Base-by-base conservation (phyloP, 148 eudicot genomes). In the Fagopyrum homotropicum region DNA sequence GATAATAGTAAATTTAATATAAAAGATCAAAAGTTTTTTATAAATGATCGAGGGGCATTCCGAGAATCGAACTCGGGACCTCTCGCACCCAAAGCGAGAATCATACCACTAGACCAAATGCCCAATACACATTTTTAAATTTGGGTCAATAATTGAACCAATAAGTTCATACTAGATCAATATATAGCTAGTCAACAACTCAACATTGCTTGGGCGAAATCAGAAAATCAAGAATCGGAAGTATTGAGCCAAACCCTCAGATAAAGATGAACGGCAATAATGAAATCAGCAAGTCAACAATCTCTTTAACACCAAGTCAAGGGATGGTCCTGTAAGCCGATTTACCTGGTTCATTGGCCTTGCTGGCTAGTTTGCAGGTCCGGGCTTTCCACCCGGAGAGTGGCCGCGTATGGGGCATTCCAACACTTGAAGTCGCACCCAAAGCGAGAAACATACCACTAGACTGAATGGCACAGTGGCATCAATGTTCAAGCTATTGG, bases 31-130 rank as follows among this genome's bases (percentile, higher is more conserved):
- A n/a, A n/a, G n/a, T n/a, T n/a, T n/a, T n/a, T 1, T 35, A 1
- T 35, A 35, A 35, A 35, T 35, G 40, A 35, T 35, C 0, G 40
- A 35, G 86, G 86, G 88, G 88, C 88, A 79, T 81, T 83, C 84
- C 86, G 86, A 80, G 89, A 86, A 89, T 85, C 83, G 87, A 85
- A 89, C 87, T 86, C 88, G 84, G 86, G 90, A 86, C 90, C 90
- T 89, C 90, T 87, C 86, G 92, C 92, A 89, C 88, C 92, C 90
- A 75, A 89, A 89, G 90, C 90, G 87, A 86, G 92, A 89, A 86
- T 89, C 90, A 89, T 86, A 89, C 92, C 90, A 86, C 90, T 88
- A 88, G 91, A 86, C 87, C 87, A 88, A 85, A 84, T 84, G 84
- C 88, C 89, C 89, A 49, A 9, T 3, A 49, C 52, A 49, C 3